These are phyloP conservation scores for Tulasnella sp. DNA, from an alignment of 768 basidiomycete genomes.

Conservation along the genomic window DNA sequence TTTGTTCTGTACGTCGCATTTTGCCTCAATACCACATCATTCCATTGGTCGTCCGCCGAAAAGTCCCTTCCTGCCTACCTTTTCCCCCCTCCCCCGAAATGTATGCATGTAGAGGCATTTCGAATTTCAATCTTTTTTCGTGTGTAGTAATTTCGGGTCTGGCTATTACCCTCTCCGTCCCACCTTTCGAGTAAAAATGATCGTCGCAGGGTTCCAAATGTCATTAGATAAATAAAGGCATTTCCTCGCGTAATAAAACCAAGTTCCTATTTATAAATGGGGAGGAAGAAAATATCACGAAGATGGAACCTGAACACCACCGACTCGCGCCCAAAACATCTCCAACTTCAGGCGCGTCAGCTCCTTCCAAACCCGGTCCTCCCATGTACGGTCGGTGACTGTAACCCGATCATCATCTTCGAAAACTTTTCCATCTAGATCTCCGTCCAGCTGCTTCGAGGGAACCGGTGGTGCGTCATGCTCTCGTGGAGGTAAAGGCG, in stretches of 20 bases:
- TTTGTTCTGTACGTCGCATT: not conserved
- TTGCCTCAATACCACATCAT: not conserved
- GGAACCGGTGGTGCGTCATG: not conserved
- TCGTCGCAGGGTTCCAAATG: not conserved
- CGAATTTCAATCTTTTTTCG: not conserved
- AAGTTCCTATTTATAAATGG: not conserved
- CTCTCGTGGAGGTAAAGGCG: not conserved
- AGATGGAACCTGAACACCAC: conserved; percentile 33
- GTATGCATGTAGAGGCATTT: too few species aligned
- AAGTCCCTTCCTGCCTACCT: not conserved
- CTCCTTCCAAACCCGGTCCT: conserved; percentile 82
- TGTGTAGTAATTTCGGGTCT: not conserved
- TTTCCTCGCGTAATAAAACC: not conserved
- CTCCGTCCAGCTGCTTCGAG: not conserved
- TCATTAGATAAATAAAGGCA: not conserved
- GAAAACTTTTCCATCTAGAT: not conserved
- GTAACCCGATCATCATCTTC: conserved; percentile 29
- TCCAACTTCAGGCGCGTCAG: conserved; percentile 67
- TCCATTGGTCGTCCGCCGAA: not conserved
- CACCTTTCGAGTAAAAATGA: not conserved
- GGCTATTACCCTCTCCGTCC: not conserved
- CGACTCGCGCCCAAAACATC: conserved; percentile 83
- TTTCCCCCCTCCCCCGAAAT: too few species aligned
- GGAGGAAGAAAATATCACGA: not conserved
- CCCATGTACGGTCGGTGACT: conserved; percentile 71